Evolutionary conservation across 164 flowering plant species (phyloP).

Genomic region (Hamamelis virginiana): DNA sequence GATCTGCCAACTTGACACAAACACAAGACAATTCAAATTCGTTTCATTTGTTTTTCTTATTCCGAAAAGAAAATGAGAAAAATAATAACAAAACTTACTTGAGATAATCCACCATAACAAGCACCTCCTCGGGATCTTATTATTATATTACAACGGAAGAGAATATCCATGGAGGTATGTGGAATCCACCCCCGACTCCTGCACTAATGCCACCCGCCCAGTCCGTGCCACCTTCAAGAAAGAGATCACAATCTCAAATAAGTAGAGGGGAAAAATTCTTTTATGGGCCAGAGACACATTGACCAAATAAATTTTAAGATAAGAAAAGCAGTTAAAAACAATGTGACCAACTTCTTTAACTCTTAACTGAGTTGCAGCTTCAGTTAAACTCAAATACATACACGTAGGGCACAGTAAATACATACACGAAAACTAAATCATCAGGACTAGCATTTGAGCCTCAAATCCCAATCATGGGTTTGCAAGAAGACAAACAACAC

Average conservation of each 20-base stretch:
- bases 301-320: not conserved
- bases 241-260: not conserved
- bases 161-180: slow-evolving; percentile 16
- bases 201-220: slow-evolving; percentile 15
- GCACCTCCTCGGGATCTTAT: not conserved
- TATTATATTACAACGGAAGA: slow-evolving; percentile 10
- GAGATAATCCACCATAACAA: not conserved
- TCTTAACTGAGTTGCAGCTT: no score
- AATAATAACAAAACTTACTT: no score
- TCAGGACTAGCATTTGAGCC: no score
- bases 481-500: no score
- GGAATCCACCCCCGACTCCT: slow-evolving; percentile 20
- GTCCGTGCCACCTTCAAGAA: slow-evolving; percentile 19
- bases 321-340: not conserved
- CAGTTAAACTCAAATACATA: no score
- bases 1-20: no score
- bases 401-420: no score
- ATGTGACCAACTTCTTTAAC: not conserved
- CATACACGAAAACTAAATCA: no score
- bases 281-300: not conserved
- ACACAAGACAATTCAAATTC: no score
- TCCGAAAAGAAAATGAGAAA: no score
- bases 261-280: not conserved
- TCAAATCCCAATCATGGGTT: no score
- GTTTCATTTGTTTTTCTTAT: no score